Conservation (phyloP, 352 stramenopile species). For the Globisporangium okanoganense region DNA sequence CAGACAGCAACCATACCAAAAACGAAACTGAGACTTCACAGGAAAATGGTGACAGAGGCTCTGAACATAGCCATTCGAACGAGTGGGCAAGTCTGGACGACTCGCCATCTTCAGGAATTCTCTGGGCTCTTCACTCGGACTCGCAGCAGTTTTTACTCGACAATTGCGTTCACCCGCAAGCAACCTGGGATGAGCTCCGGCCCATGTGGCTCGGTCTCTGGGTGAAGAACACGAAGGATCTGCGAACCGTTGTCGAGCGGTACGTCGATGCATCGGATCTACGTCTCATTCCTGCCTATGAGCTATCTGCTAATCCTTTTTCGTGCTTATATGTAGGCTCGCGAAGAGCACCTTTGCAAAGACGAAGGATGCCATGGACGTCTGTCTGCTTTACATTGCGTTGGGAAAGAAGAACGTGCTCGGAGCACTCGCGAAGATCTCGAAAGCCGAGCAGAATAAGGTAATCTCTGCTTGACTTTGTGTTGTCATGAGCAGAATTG, state of each 20-base stretch:
- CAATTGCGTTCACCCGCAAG: conserved; percentile 50
- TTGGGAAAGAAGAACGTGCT: conserved; percentile 81
- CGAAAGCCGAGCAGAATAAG: conserved; percentile 68
- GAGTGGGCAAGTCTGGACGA: conserved; percentile 33
- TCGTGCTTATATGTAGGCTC: conserved; percentile 27
- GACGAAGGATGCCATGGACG: conserved; percentile 69
- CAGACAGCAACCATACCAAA: conserved; percentile 12
- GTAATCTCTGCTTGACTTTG: conserved; percentile 22
- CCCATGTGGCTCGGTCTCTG: conserved; percentile 77
- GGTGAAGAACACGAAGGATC: conserved; percentile 72
- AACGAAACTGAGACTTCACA: conserved; percentile 11
- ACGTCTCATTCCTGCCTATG: neutral
- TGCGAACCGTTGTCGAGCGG: conserved; percentile 64
- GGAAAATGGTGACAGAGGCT: neutral
- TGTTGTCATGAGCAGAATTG: neutral
- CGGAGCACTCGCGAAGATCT: conserved; percentile 65
- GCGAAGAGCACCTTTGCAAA: conserved; percentile 65
- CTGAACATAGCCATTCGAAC: neutral
- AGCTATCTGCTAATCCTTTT: neutral
- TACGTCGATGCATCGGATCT: conserved; percentile 18
- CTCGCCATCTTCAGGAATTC: conserved; percentile 58
- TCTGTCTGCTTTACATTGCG: conserved; percentile 72
- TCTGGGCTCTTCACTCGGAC: conserved; percentile 83
- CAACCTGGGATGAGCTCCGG: conserved; percentile 61
- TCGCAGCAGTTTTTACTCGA: conserved; percentile 76